Conservation (phyloP, 176 grass and related monocot genomes). For the Cenchrus purpureus region DNA sequence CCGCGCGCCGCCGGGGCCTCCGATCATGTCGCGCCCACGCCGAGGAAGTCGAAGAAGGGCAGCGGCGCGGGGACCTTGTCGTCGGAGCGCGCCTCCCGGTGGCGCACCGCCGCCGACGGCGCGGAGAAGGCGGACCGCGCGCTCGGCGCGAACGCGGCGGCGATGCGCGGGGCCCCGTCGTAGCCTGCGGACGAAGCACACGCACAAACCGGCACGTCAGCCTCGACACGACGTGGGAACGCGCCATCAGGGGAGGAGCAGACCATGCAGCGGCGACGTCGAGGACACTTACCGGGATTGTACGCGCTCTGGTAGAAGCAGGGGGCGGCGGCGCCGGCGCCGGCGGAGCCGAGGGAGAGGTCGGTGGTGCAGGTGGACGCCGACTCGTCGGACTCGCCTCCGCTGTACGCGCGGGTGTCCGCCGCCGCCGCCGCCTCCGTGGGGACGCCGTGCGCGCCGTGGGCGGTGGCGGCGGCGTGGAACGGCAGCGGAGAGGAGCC, state of each 20-base stretch:
- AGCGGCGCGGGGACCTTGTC: conserved; percentile 25
- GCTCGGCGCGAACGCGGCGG: conserved; percentile 46
- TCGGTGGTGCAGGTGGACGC: conserved; percentile 85
- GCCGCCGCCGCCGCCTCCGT: background rate
- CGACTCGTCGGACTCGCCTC: conserved; percentile 73
- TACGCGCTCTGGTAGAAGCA: conserved; percentile 51
- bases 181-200: conserved; percentile 31
- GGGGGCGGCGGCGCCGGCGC: conserved; percentile 23
- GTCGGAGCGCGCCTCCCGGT: background rate
- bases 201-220: background rate
- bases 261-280: conserved; percentile 1
- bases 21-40: conserved; percentile 64
- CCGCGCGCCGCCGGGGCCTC: background rate
- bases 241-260: background rate
- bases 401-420: conserved; percentile 47
- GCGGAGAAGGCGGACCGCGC: conserved; percentile 51
- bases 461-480: background rate
- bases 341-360: conserved; percentile 68
- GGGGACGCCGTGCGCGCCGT: background rate
- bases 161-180: conserved; percentile 39
- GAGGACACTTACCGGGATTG: background rate
- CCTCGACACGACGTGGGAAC: background rate
- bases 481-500: background rate
- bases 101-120: conserved; percentile 23
- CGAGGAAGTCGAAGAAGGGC: conserved; percentile 84